These are phyloP conservation scores for Luffa aegyptiaca DNA, from an alignment of 306 rosid genomes.

Conservation along the genomic window DNA sequence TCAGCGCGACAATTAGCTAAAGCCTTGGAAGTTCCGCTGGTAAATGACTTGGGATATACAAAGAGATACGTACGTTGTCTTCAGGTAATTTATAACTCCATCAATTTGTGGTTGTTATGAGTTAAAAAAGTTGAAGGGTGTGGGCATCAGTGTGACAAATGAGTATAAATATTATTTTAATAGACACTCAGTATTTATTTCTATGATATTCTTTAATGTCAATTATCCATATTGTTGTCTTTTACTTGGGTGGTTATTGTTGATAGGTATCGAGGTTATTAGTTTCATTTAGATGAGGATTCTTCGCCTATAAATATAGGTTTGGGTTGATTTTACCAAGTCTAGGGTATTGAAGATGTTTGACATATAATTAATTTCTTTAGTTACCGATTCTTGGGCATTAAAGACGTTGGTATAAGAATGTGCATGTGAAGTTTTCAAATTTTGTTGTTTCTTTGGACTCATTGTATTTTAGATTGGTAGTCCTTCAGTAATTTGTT, in stretches of 20 bases:
- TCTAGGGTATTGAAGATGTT: not conserved
- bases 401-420: not conserved
- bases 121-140: not conserved
- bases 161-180: not conserved
- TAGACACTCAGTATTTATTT: not conserved
- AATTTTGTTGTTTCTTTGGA: not conserved
- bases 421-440: no score
- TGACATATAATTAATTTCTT: not conserved
- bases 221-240: no score
- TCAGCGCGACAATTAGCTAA: conserved; percentile 93
- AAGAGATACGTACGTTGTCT: conserved; percentile 97
- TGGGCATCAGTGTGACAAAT: not conserved
- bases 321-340: not conserved
- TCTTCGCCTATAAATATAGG: not conserved
- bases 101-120: not conserved
- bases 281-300: not conserved
- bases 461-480: not conserved
- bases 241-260: no score
- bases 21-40: conserved; percentile 97
- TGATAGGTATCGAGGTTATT: no score
- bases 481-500: not conserved
- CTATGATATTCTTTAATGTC: not conserved
- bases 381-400: not conserved
- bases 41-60: conserved; percentile 97
- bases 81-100: conserved; percentile 49